These are phyloP conservation scores for Candida dajiaensis DNA, from an alignment of 805 yeast species.

Conservation along the genomic window DNA sequence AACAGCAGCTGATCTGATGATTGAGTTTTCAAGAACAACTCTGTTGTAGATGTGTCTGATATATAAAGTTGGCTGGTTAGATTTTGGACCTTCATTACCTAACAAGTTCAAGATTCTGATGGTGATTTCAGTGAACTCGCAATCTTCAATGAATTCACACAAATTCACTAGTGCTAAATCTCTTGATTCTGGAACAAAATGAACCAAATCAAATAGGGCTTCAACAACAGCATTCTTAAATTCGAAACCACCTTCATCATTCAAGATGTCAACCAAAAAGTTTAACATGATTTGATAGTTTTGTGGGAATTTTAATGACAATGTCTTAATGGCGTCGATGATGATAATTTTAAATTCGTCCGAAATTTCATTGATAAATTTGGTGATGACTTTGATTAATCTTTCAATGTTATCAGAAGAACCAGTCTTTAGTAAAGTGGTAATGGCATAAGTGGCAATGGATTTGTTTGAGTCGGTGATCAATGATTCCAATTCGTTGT, in stretches of 20 bases:
- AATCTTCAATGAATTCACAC: slow-evolving; percentile 97
- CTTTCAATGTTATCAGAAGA: slow-evolving; percentile 86
- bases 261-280: slow-evolving; percentile 76
- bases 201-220: slow-evolving; percentile 87
- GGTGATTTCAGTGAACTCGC: slow-evolving; percentile 90
- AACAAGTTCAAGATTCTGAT: slow-evolving; percentile 88
- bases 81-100: slow-evolving; percentile 91
- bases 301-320: slow-evolving; percentile 89
- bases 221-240: slow-evolving; percentile 87
- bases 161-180: slow-evolving; percentile 79
- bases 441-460: slow-evolving; percentile 93
- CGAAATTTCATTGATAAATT: slow-evolving; percentile 86
- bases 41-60: slow-evolving; percentile 96
- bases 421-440: slow-evolving; percentile 92
- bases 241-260: slow-evolving; percentile 85
- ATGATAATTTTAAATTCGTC: slow-evolving; percentile 95
- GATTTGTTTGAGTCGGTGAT: slow-evolving; percentile 87
- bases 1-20: slow-evolving; percentile 93
- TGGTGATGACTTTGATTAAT: slow-evolving; percentile 78
- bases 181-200: slow-evolving; percentile 77
- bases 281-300: slow-evolving; percentile 78
- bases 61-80: slow-evolving; percentile 80
- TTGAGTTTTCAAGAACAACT: slow-evolving; percentile 91
- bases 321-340: slow-evolving; percentile 87
- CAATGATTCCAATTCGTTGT: slow-evolving; percentile 77